A percentile compares a stretch with the other conserved stretches of the same genome.
Evolutionary conservation across 208 protist species (phyloP).

Genomic region (Vickermania ingenoplastis): DNA sequence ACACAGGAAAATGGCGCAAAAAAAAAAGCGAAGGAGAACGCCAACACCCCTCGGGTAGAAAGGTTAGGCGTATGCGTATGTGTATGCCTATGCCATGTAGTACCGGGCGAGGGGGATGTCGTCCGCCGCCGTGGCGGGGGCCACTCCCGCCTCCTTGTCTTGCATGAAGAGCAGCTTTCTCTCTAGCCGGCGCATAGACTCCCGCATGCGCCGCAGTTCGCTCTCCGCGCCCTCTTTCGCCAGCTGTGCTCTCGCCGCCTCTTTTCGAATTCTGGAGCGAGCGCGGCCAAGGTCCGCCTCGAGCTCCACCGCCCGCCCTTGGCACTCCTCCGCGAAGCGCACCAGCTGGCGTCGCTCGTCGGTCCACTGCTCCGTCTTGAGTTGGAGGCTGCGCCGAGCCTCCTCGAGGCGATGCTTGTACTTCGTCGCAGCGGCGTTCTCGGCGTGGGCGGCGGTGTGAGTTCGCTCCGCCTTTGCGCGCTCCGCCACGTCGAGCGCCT

Average conservation of each 20-base stretch:
- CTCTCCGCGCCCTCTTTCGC: slow-evolving; percentile 63
- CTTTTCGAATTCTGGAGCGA: slow-evolving; percentile 11
- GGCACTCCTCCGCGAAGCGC: slow-evolving; percentile 1
- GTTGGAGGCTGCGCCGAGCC: slow-evolving; percentile 1
- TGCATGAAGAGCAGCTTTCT: slow-evolving; percentile 56
- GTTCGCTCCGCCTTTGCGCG: neutral
- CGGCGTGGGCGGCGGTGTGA: neutral
- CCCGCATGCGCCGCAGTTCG: slow-evolving; percentile 68
- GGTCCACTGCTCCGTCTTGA: neutral
- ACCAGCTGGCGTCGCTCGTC: slow-evolving; percentile 3
- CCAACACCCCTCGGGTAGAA: too few relatives aligned
- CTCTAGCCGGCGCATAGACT: slow-evolving; percentile 65
- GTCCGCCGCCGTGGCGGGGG: too few relatives aligned
- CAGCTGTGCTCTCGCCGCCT: slow-evolving; percentile 42
- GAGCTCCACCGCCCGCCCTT: slow-evolving; percentile 9
- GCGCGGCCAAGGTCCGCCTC: slow-evolving; percentile 18
- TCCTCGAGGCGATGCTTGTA: slow-evolving; percentile 1
- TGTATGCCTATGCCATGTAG: too few relatives aligned
- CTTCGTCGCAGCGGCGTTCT: neutral
- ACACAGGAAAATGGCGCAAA: too few relatives aligned
- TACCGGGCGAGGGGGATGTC: too few relatives aligned
- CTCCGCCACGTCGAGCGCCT: slow-evolving; percentile 8
- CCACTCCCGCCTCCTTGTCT: slow-evolving; percentile 14
- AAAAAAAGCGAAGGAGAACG: too few relatives aligned
- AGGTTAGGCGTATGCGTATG: too few relatives aligned